These are phyloP conservation scores for Chlamydomonas schloesseri DNA, from an alignment of 139 green algal genomes.

Conservation along the genomic window DNA sequence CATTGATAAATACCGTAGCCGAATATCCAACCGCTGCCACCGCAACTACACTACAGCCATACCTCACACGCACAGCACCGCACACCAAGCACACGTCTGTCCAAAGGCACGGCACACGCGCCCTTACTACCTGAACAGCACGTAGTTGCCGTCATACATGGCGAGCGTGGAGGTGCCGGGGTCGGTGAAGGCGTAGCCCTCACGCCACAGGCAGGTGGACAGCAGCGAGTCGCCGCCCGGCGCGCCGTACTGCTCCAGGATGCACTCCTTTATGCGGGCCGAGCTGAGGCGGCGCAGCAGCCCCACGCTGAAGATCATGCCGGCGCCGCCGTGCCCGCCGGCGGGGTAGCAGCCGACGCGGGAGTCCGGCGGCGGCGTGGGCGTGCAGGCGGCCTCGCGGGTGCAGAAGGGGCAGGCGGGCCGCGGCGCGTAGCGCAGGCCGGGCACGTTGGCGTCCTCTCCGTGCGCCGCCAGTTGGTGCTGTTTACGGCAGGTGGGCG, in stretches of 20 bases:
- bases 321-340: conserved; percentile 16
- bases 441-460: not conserved
- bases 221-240: conserved; percentile 32
- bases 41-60: too few relatives aligned
- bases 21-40: too few relatives aligned
- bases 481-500: too few relatives aligned
- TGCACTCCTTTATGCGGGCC: not conserved
- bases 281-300: conserved; percentile 2
- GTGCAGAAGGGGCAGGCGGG: conserved; percentile 45
- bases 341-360: not conserved
- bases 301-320: conserved; percentile 31
- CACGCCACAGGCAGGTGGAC: conserved; percentile 23
- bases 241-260: not conserved
- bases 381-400: conserved; percentile 1
- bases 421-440: conserved; percentile 19
- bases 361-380: not conserved
- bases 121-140: not conserved
- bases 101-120: too few relatives aligned
- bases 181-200: conserved; percentile 39
- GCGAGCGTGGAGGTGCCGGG: conserved; percentile 11
- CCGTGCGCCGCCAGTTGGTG: too few relatives aligned
- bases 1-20: too few relatives aligned
- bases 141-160: not conserved
- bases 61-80: too few relatives aligned
- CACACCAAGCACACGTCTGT: too few relatives aligned